Evolutionary conservation across 768 basidiomycete genomes (phyloP).

Genomic region (Pulveroboletus frians): DNA sequence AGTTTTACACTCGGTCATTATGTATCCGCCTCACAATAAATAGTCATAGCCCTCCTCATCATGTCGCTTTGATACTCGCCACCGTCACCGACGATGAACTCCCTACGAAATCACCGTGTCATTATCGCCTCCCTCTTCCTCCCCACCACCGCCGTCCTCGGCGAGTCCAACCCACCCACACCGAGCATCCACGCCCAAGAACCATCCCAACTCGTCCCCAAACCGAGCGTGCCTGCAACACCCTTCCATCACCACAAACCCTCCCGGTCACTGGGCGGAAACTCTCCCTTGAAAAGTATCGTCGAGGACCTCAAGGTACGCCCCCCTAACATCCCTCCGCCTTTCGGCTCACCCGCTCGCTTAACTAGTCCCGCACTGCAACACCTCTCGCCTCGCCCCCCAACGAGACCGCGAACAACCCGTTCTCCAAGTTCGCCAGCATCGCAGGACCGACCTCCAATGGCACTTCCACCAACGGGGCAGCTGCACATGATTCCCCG

Average conservation of each 20-base stretch:
- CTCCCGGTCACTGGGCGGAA: slow-evolving; percentile 18
- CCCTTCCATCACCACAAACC: slow-evolving; percentile 15
- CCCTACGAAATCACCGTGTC: slow-evolving; percentile 67
- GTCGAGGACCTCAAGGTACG: slow-evolving; percentile 73
- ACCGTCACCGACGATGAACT: slow-evolving; percentile 44
- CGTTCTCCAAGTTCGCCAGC: slow-evolving; percentile 48
- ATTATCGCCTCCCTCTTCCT: slow-evolving; percentile 84
- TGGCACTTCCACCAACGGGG: slow-evolving; percentile 13
- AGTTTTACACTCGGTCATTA: neutral
- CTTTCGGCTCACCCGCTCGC: neutral
- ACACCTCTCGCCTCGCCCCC: slow-evolving; percentile 40
- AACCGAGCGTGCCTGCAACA: slow-evolving; percentile 2
- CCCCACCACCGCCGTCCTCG: slow-evolving; percentile 64
- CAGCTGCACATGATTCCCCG: neutral
- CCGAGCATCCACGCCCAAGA: slow-evolving; percentile 35
- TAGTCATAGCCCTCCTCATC: neutral
- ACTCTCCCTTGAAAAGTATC: slow-evolving; percentile 55
- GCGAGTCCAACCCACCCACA: slow-evolving; percentile 48
- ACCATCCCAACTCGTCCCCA: slow-evolving; percentile 6
- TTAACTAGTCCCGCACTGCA: slow-evolving; percentile 34
- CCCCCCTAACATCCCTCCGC: neutral
- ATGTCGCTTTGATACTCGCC: neutral
- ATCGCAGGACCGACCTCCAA: slow-evolving; percentile 28
- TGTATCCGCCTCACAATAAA: neutral
- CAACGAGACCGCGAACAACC: slow-evolving; percentile 51